phyloP scores from a whole-genome alignment of 805 yeast genomes.

The Wickerhamomyces sydowiorum region DNA sequence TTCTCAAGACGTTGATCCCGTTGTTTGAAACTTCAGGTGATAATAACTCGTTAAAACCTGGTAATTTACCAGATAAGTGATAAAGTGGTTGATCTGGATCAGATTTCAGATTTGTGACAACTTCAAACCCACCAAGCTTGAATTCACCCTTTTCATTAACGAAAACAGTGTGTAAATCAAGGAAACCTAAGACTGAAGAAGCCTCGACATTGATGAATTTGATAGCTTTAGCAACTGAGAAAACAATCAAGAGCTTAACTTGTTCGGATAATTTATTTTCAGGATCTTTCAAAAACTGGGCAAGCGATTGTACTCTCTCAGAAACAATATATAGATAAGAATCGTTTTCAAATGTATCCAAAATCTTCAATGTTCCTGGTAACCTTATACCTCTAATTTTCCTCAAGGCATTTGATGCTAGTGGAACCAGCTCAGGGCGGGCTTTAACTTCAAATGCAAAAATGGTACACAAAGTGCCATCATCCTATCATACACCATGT shows the following conservation, averaged over 20 bases:
- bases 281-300: slow-evolving; percentile 28
- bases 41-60: slow-evolving; percentile 25
- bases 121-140: slow-evolving; percentile 80
- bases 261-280: slow-evolving; percentile 24
- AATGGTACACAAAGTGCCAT: slow-evolving; percentile 47
- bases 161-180: slow-evolving; percentile 52
- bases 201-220: slow-evolving; percentile 52
- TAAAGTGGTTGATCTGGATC: slow-evolving; percentile 26
- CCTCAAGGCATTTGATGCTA: slow-evolving; percentile 39
- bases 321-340: slow-evolving; percentile 53
- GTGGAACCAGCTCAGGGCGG: slow-evolving; percentile 26
- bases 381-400: slow-evolving; percentile 52
- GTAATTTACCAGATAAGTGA: slow-evolving; percentile 28
- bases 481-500: too few relatives aligned
- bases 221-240: slow-evolving; percentile 48
- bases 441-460: slow-evolving; percentile 55
- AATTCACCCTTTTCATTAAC: slow-evolving; percentile 73
- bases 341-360: slow-evolving; percentile 64
- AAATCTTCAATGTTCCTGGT: slow-evolving; percentile 61
- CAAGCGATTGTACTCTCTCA: slow-evolving; percentile 57
- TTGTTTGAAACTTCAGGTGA: slow-evolving; percentile 50
- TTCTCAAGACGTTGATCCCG: slow-evolving; percentile 37
- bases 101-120: slow-evolving; percentile 41
- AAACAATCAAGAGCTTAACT: slow-evolving; percentile 47
- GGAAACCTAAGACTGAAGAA: slow-evolving; percentile 56